Base-by-base conservation (phyloP, 495 filamentous ascomycete genomes). In the Emericellopsis terricola region DNA sequence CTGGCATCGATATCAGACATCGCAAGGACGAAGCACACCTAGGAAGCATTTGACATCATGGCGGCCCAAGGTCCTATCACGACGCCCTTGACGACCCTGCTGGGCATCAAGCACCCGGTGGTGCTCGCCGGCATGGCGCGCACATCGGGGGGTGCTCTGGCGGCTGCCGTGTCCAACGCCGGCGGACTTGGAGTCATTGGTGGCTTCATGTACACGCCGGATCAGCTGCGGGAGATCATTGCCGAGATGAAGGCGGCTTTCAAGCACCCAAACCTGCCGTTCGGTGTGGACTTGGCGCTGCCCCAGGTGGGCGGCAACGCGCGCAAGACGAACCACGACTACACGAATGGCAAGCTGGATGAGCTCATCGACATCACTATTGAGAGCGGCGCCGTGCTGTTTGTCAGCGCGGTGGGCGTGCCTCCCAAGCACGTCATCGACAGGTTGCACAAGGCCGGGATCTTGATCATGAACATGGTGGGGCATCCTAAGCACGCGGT, bases 381-480 rank as follows among this genome's bases (percentile, higher is more conserved):
- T 45, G 60, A 66, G 36, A 75, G 80, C 44, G 73, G 78, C 17
- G 74, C 83, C n/a, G 69, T 60, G 52, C 56, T 91, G 32, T 93
- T 93, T 48, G 80, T 91, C 34, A 69, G 59, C 27, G 84, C 84
- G 1, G 81, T 93, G 0, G 84, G 84, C 11, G 76, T 91, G 2
- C 83, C 83, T 9, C 81, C 82, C 0, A 56, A 57, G 33, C 54
- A 50, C 28, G 67, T 79, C 2, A 70, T 93, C 19, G 69, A 80
- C 45, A 50, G 67, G 24, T 58, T 93, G 15, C 84, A 93, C 44
- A 61, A 60, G 8, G 77, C 72, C 0, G 79, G 78, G 1, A 74
- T 93, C 19, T 47, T 87, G 30, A 61, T 91, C 15, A 91, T 91
- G 83, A 93, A 91, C 49, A 93, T 93, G 84, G 83, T 91, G n/a